phyloP scores from a whole-genome alignment of 78 protist species.

The Dictyostelium firmibasis region DNA sequence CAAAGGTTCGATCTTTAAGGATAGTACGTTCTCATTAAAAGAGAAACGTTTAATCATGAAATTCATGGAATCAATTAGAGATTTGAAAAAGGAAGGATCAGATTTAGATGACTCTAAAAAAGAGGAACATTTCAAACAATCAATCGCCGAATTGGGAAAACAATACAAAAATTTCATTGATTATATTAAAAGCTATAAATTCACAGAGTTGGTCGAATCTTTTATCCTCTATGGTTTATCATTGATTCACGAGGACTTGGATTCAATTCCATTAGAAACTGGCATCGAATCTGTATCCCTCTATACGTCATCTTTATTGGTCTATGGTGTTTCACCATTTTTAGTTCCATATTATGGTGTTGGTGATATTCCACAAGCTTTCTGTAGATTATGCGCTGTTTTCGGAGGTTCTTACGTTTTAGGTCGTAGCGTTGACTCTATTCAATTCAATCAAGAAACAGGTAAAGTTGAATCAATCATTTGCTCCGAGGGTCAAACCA shows the following conservation, averaged over 20 bases:
- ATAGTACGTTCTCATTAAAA: conserved; percentile 21
- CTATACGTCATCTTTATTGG: conserved; percentile 62
- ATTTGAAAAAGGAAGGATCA: neutral
- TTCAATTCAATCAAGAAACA: neutral
- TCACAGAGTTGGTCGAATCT: conserved; percentile 12
- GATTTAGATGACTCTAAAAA: neutral
- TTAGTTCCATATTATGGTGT: conserved; percentile 75
- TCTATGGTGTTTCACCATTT: conserved; percentile 77
- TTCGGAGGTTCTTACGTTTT: conserved; percentile 80
- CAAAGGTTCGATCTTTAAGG: conserved; percentile 69
- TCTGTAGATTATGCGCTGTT: conserved; percentile 83
- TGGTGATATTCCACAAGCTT: conserved; percentile 84
- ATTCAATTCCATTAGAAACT: neutral
- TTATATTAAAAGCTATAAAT: conserved; percentile 15
- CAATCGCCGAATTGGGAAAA: neutral
- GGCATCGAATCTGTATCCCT: conserved; percentile 36
- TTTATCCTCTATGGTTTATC: conserved; percentile 60
- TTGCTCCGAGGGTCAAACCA: conserved; percentile 45
- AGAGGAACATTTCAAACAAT: neutral
- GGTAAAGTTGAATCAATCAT: neutral
- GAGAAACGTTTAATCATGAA: conserved; percentile 86
- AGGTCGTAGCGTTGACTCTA: neutral
- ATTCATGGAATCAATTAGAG: conserved; percentile 30
- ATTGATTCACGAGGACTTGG: conserved; percentile 12
- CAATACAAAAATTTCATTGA: conserved; percentile 3